Evolutionary conservation across 202 grass and related monocot genomes (phyloP), one percentile per base, ranked within the genome.

Genomic region (Cymbopogon flexuosus): DNA sequence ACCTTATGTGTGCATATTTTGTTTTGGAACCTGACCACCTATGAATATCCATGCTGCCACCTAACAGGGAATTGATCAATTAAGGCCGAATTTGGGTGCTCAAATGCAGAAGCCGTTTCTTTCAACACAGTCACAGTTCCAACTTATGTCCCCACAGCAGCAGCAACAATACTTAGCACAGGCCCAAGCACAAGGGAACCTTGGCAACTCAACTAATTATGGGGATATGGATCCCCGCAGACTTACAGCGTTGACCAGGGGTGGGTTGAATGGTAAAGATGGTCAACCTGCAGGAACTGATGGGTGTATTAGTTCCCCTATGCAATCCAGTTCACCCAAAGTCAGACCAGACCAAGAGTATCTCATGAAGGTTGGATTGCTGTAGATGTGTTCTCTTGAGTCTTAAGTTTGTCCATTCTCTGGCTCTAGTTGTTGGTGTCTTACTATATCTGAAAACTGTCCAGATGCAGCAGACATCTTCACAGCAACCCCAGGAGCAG

Each of bases 41-140:
- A 60, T 63, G 69, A 79, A 77, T 82, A 34, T 27, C 10, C n/a
- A 5, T 63, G 8, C 3, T 79, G 39, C 72, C 56, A 39, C 77
- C 62, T 34, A 58, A 78, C 77, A 98, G 95, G 92, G 90, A 86
- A 93, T 98, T 58, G 95, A 98, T 27, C 92, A 98, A 57, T 62
- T 95, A 73, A 84, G 95, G 19, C 95, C 92, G 43, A 98, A 89
- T 91, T 76, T 98, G 79, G 89, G 88, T 81, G 76, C 84, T 58
- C 95, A 93, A 87, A 90, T 94, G 88, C 95, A 98, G 84, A 98
- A 98, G 86, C 76, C 92, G 42, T 91, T 98, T 84, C 77, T 94
- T 64, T 93, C 95, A 45, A 89, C 90, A 62, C 95, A 90, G 43
- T 90, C 94, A 66, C 95, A 98, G 77, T 98, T 98, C 82, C 95